Conservation (phyloP, 768 basidiomycete species). For the Pleurotus citrinopileatus region DNA sequence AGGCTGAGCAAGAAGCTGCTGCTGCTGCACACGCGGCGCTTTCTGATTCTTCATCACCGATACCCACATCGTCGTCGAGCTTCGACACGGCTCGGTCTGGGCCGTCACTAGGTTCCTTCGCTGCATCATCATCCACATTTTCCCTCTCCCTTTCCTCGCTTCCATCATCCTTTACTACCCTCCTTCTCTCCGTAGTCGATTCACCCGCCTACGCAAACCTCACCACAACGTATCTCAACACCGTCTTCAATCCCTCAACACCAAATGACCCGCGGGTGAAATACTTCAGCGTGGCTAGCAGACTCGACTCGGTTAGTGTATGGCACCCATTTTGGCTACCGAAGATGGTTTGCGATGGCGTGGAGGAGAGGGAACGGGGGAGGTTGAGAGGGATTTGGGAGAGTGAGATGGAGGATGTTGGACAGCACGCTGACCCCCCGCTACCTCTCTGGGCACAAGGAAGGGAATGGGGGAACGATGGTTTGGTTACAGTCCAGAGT, state of each 20-base stretch:
- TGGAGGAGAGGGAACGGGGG: conserved; percentile 60
- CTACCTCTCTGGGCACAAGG: conserved; percentile 48
- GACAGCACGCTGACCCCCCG: conserved; percentile 11
- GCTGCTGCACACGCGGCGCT: conserved; percentile 13
- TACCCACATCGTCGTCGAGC: not conserved
- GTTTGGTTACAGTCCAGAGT: conserved; percentile 81
- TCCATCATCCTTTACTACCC: conserved; percentile 82
- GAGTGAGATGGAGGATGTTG: conserved; percentile 10
- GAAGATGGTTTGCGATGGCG: conserved; percentile 88
- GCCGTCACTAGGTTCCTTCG: not conserved
- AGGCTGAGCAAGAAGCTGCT: conserved; percentile 31
- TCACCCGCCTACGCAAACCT: conserved; percentile 96
- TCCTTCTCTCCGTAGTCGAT: conserved; percentile 86
- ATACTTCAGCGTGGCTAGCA: conserved; percentile 89
- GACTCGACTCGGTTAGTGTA: conserved; percentile 60
- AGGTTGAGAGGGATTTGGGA: conserved; percentile 37
- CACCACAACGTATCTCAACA: conserved; percentile 77
- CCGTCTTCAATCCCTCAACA: conserved; percentile 78
- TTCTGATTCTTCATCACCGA: conserved; percentile 9
- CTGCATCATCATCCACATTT: conserved; percentile 17
- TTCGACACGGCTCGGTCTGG: not conserved
- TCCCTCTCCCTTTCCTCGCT: conserved; percentile 57
- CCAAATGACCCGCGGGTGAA: conserved; percentile 80
- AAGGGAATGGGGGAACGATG: conserved; percentile 65
- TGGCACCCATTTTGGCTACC: conserved; percentile 98